Evolutionary conservation across 2,329 filamentous ascomycete genomes (phyloP), one percentile per base, ranked within the genome.

Genomic region (Volutella citrinella): DNA sequence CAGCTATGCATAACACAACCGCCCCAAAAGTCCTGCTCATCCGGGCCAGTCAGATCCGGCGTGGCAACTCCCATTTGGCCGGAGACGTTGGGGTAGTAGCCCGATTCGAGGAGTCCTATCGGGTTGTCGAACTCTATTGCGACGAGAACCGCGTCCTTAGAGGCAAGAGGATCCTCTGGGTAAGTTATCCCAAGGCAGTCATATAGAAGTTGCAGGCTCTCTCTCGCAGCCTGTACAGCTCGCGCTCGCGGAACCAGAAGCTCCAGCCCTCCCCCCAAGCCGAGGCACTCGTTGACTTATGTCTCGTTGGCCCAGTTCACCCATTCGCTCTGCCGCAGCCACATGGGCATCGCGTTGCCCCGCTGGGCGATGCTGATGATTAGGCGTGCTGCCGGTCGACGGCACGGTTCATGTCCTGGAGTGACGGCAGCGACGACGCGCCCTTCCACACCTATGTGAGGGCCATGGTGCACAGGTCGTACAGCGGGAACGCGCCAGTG

Each of bases 381-480:
- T 52, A 59, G 59, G 45, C 27, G 32, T 66, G 52, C 39, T 66
- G 55, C 14, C 32, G 26, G 23, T 61, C 51, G 19, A 66, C 51
- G 26, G 52, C 38, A n/a, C 36, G 27, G 38, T 56, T 42, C 67
- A 73, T 72, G 3, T 55, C 55, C 0, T 31, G 19, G 3, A 32
- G 27, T 1, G 60, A 38, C 0, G 69, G 70, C 1, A 74, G 56
- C 0, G 30, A 15, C 1, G 58, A 59, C 4, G 51, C 55, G 2
- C 63, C 65, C 5, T 59, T 56, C 61, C 64, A 74, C 12, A 69
- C 49, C 34, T 71, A 66, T 1, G 64, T 60, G 6, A 73, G 45
- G 10, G 46, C 44, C 66, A 69, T 70, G 23, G 60, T 53, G 5
- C 58, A 60, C 22, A 74, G 51, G 37, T 73, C 69, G 28, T 63